Conservation (phyloP, 2,329 filamentous ascomycete genomes). For the Penicillium freii region DNA sequence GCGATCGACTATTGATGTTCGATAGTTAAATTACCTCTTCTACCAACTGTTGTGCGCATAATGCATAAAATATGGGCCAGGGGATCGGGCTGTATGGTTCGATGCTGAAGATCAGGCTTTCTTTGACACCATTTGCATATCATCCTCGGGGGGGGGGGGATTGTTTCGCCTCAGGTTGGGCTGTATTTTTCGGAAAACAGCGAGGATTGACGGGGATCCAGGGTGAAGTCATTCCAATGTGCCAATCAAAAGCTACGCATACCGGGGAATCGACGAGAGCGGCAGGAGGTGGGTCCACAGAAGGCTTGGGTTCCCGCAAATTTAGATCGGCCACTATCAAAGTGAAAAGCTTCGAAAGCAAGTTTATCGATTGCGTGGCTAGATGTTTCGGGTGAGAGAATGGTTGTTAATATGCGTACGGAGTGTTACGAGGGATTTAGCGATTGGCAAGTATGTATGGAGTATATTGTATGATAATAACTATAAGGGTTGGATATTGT, state of each 20-base stretch:
- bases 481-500: not conserved
- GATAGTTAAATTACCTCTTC: not conserved
- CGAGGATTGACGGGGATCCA: conserved; percentile 15
- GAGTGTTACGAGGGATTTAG: not conserved
- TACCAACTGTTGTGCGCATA: not conserved
- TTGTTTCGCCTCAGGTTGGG: not conserved
- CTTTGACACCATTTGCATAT: not conserved
- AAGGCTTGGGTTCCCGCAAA: conserved; percentile 28
- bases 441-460: not conserved
- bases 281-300: conserved; percentile 25
- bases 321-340: conserved; percentile 28
- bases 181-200: conserved; percentile 7
- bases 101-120: not conserved
- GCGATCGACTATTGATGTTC: not conserved
- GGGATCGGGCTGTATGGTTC: not conserved
- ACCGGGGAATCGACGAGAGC: conserved; percentile 22
- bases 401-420: not conserved
- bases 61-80: not conserved
- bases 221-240: conserved; percentile 20
- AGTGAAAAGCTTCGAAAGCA: conserved; percentile 6
- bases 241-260: conserved; percentile 24
- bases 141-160: conserved; percentile 5
- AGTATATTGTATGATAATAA: not conserved
- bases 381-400: not conserved
- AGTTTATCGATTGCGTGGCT: conserved; percentile 1